These are phyloP conservation scores for Agrostemma githago DNA, from an alignment of 148 eudicot genomes.

Conservation along the genomic window DNA sequence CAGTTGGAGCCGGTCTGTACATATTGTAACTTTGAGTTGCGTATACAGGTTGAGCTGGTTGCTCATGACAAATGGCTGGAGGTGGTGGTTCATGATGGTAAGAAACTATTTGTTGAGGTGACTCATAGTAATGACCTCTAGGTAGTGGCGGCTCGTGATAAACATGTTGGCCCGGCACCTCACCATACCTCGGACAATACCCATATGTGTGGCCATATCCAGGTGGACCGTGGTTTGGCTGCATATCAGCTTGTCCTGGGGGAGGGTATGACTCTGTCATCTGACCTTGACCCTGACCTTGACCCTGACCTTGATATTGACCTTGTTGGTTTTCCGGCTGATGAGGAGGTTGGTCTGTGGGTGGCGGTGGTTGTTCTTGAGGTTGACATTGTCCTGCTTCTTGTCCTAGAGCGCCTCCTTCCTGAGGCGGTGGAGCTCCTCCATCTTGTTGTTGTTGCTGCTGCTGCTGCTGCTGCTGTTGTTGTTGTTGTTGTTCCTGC, in stretches of 20 bases:
- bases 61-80: conserved; percentile 19
- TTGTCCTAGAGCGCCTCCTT: conserved; percentile 25
- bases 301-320: conserved; percentile 29
- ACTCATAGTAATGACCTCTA: conserved; percentile 15
- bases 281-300: conserved; percentile 38
- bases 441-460: conserved; percentile 25
- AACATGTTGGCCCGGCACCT: conserved; percentile 3
- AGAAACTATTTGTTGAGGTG: conserved; percentile 13
- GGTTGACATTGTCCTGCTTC: conserved; percentile 30
- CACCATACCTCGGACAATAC: conserved; percentile 25
- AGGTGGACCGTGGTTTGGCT: conserved; percentile 40
- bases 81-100: conserved; percentile 24
- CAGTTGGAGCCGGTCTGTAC: conserved; percentile 50
- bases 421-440: conserved; percentile 32
- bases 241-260: conserved; percentile 18
- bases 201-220: conserved; percentile 35
- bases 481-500: neutral
- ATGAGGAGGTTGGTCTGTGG: conserved; percentile 28
- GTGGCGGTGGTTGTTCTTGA: conserved; percentile 31
- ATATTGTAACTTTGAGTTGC: conserved; percentile 59
- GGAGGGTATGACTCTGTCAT: conserved; percentile 38
- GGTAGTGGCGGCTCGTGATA: conserved; percentile 18
- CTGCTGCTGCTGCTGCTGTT: conserved; percentile 23
- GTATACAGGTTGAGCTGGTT: conserved; percentile 32
- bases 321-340: conserved; percentile 34